Percentiles rank a stretch among this genome's conserved stretches.
phyloP scores from a whole-genome alignment of 2,329 filamentous ascomycete genomes.

The Penicillium olsonii region DNA sequence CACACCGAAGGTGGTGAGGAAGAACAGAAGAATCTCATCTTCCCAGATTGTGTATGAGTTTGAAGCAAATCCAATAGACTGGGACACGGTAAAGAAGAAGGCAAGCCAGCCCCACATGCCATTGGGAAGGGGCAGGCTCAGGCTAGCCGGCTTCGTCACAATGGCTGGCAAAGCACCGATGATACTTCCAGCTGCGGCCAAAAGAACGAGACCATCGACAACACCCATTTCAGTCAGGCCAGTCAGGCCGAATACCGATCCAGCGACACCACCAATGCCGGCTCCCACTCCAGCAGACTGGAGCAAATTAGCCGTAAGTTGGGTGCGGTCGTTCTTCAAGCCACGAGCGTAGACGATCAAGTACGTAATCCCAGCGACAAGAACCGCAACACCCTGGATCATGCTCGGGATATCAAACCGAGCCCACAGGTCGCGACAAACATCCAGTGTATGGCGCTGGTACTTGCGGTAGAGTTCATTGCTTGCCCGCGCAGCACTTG shows the following conservation, averaged over 20 bases:
- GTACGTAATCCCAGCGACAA: slow-evolving; percentile 66
- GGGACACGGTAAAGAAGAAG: slow-evolving; percentile 75
- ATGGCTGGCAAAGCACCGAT: slow-evolving; percentile 44
- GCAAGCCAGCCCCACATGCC: slow-evolving; percentile 88
- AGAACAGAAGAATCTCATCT: slow-evolving; percentile 89
- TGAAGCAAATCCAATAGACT: slow-evolving; percentile 91
- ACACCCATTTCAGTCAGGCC: slow-evolving; percentile 31
- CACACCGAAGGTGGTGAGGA: slow-evolving; percentile 83
- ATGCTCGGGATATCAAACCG: slow-evolving; percentile 87
- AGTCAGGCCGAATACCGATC: slow-evolving; percentile 23
- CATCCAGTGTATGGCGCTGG: slow-evolving; percentile 72
- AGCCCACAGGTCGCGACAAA: slow-evolving; percentile 87
- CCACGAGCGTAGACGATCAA: slow-evolving; percentile 72
- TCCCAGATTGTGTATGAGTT: slow-evolving; percentile 99
- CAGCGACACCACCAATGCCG: slow-evolving; percentile 42
- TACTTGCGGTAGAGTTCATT: slow-evolving; percentile 68
- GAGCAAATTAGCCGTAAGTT: slow-evolving; percentile 56
- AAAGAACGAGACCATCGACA: slow-evolving; percentile 39
- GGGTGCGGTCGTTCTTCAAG: slow-evolving; percentile 54
- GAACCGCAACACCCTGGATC: slow-evolving; percentile 72
- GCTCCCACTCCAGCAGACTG: slow-evolving; percentile 53
- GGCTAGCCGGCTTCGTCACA: slow-evolving; percentile 38
- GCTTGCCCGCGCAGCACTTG: slow-evolving; percentile 42
- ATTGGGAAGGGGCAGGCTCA: slow-evolving; percentile 63
- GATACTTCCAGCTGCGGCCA: slow-evolving; percentile 49